Base-by-base conservation (phyloP, 202 grass and related monocot species). In the Eragrostis tef region DNA sequence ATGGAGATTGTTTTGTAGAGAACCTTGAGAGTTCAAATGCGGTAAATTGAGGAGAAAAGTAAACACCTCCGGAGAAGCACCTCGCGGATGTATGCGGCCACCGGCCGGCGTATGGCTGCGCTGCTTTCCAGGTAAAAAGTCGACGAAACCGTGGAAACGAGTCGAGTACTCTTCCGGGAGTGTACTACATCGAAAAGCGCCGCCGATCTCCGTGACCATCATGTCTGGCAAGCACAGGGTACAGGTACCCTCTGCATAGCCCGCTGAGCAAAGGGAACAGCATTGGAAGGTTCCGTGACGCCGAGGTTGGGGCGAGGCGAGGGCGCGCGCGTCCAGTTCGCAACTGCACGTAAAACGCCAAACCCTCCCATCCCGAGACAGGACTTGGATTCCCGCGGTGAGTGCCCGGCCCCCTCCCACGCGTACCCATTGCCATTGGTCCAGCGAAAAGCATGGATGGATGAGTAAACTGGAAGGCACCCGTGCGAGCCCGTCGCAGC, bases 381-480 rank as follows among this genome's bases (percentile, higher is more conserved):
- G 11, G 45, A 12, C 77, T 13, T 36, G 48, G 48, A 53, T 20
- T 53, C 46, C 10, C 29, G 45, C 45, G 27, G 54, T 60, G 57
- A 1, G 4, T 64, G 59, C 2, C 2, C 20, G 44, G 17, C 59
- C 11, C 6, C 0, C 63, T 8, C 16, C 13, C 73, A 29, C 57
- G 56, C 10, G 14, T 39, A 14, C 29, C 13, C 7, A 19, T 15
- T 20, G 45, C 54, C 46, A 64, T 64, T 73, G 66, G 26, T 31
- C 66, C 44, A 44, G 54, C 11, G 22, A 31, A 61, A 56, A 39
- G 6, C n/a, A n/a, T n/a, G 67, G 1, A 25, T 6, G 47, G 57
- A 48, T 9, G 39, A 59, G 39, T 58, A 69, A 79, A 70, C 22
- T 54, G 22, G 42, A 84, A 43, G 64, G 34, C 65, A 26, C 21